Evolutionary conservation across 129 eudicot genomes (phyloP).

Genomic region (Pittosporum tobira): DNA sequence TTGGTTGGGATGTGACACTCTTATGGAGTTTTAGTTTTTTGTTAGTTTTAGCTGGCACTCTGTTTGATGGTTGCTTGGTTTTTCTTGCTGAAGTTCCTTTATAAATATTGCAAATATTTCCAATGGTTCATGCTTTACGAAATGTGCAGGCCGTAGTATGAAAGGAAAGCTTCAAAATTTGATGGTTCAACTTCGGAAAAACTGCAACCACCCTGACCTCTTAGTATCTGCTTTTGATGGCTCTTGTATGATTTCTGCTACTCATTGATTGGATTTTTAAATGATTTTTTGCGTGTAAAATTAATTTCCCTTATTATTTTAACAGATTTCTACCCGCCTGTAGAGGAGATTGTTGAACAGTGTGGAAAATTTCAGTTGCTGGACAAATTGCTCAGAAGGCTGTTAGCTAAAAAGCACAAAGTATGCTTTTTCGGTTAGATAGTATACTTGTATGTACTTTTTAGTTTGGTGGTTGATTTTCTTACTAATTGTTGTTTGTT

Average conservation of each 20-base stretch:
- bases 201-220: conserved; percentile 96
- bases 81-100: neutral
- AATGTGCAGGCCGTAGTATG: conserved; percentile 45
- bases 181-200: conserved; percentile 86
- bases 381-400: conserved; percentile 57
- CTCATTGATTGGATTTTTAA: neutral
- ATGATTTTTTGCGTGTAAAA: neutral
- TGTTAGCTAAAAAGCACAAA: conserved; percentile 74
- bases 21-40: neutral
- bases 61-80: conserved; percentile 1
- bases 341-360: conserved; percentile 77
- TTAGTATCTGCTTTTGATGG: conserved; percentile 75
- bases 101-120: neutral
- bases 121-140: conserved; percentile 7
- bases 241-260: conserved; percentile 51
- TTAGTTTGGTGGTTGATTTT: neutral
- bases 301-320: neutral
- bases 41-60: neutral
- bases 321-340: conserved; percentile 80
- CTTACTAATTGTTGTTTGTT: conserved; percentile 14
- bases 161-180: conserved; percentile 64
- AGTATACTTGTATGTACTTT: too few species aligned
- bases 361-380: conserved; percentile 86
- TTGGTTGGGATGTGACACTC: neutral
- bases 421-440: conserved; percentile 18